Base-by-base conservation (phyloP, 805 yeast genomes). In the Hanseniaspora vineae region DNA sequence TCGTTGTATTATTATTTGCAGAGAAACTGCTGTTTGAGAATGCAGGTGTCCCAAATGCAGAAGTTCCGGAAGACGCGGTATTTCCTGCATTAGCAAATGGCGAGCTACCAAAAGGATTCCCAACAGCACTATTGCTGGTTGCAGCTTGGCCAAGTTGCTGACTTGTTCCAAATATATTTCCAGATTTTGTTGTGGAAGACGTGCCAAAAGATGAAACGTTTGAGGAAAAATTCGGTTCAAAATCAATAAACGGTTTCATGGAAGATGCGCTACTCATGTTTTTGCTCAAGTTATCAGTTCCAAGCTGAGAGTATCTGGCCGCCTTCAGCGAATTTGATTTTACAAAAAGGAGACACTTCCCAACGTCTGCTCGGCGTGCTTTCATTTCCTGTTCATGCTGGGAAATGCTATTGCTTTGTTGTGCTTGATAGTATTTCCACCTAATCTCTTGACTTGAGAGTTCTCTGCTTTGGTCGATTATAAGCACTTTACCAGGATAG, bases 241-340 rank as follows among this genome's bases (percentile, higher is more conserved):
- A 63, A 2, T 64, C 61, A 1, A 69, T 55, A 44, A 68, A 70
- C 0, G 65, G 62, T 32, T 63, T 62, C 9, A 57, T 52, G 3
- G 57, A 4, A 15, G 31, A 46, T 4, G 53, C 57, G 40, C 43
- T 55, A 46, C 53, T 64, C 33, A 55, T 65, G 37, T 56, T 59
- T n/a, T 13, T 11, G 6, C 50, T 45, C 20, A 61, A 44, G 39
- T 62, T 55, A 42, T 59, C 59, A 1, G 73, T 69, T 5, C 74
- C 64, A 18, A 68, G 53, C 50, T 80, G 83, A n/a, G 72, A 57
- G 57, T 71, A 79, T 44, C 83, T 66, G 0, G 80, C 81, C 6
- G 81, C 83, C 53, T 70, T 68, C 19, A 64, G 62, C 2, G 75
- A 58, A 48, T 75, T 72, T 0, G 58, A 60, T 10, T 55, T 56